phyloP scores from a whole-genome alignment of 768 basidiomycete species.

The Trametes meyenii region DNA sequence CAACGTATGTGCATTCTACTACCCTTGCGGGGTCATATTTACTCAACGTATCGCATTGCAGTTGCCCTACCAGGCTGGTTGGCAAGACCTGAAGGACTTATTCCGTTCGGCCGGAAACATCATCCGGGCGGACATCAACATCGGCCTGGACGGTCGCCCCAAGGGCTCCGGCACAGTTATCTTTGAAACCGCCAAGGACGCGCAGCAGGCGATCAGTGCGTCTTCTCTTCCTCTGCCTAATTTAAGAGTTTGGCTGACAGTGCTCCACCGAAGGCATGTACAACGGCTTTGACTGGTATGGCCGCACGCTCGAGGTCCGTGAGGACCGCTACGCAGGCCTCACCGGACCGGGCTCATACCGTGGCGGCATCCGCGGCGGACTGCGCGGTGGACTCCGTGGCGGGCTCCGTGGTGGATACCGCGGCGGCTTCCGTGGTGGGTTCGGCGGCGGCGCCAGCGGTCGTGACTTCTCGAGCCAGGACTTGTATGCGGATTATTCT shows the following conservation, averaged over 20 bases:
- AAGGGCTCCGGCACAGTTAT: conserved; percentile 99
- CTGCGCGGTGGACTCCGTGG: conserved; percentile 58
- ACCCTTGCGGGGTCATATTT: no score
- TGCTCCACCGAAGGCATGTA: conserved; percentile 72
- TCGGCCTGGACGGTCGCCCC: conserved; percentile 88
- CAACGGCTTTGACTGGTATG: conserved; percentile 97
- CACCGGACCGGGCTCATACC: conserved; percentile 61
- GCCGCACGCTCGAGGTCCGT: conserved; percentile 91
- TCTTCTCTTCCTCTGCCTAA: conserved; percentile 22
- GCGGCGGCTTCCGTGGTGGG: conserved; percentile 58
- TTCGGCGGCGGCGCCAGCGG: conserved; percentile 41
- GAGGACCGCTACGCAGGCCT: conserved; percentile 94
- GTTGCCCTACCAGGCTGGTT: conserved; percentile 96
- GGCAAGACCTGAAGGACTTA: conserved; percentile 98
- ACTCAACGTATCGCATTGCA: conserved; percentile 33
- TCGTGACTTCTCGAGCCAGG: conserved; percentile 83
- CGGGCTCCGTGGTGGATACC: conserved; percentile 55
- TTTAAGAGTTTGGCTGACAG: conserved; percentile 12
- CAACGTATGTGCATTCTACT: conserved; percentile 65
- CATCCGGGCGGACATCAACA: conserved; percentile 93
- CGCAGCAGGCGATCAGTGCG: conserved; percentile 88
- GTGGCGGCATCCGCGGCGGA: conserved; percentile 56
- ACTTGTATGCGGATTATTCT: conserved; percentile 90
- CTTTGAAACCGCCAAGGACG: conserved; percentile 89
- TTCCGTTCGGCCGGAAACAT: conserved; percentile 96